These are phyloP conservation scores for Tremella mesenterica DNA, from an alignment of 768 basidiomycete genomes.

Conservation along the genomic window DNA sequence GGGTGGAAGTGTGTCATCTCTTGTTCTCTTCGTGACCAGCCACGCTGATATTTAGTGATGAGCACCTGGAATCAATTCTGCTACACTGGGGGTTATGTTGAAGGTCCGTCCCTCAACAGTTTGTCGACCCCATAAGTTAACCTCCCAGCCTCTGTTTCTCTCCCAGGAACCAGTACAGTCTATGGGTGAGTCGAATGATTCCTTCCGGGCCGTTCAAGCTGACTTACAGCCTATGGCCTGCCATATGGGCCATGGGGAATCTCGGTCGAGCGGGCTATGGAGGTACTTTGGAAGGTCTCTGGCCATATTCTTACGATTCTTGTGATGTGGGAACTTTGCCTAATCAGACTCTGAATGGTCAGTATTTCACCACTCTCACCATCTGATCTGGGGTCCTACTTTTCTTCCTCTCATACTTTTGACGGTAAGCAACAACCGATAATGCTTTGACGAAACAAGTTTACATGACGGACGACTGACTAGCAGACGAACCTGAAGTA, in stretches of 20 bases:
- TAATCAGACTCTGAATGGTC: slow-evolving; percentile 65
- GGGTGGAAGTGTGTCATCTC: slow-evolving; percentile 22
- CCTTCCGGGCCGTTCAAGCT: background rate
- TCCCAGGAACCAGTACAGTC: slow-evolving; percentile 41
- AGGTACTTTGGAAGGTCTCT: slow-evolving; percentile 37
- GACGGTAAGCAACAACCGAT: background rate
- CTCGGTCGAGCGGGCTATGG: slow-evolving; percentile 46
- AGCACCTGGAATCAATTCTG: slow-evolving; percentile 42
- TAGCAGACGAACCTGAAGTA: slow-evolving; percentile 51
- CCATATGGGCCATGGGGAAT: slow-evolving; percentile 42
- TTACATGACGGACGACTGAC: slow-evolving; percentile 4
- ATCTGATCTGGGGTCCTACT: too few species aligned
- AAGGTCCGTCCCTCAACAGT: background rate
- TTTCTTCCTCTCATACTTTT: too few species aligned
- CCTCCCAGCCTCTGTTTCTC: slow-evolving; percentile 22
- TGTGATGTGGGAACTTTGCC: slow-evolving; percentile 87
- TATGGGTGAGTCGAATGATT: slow-evolving; percentile 22
- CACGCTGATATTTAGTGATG: slow-evolving; percentile 26
- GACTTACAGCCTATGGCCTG: slow-evolving; percentile 33
- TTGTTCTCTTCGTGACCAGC: slow-evolving; percentile 1
- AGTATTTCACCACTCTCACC: too few species aligned
- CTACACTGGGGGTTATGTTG: slow-evolving; percentile 37
- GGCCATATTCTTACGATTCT: slow-evolving; percentile 47
- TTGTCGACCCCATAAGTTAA: background rate
- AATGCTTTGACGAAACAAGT: background rate